These are phyloP conservation scores for Talaromyces atroroseus DNA, from an alignment of 2,329 filamentous ascomycete genomes.

Conservation along the genomic window DNA sequence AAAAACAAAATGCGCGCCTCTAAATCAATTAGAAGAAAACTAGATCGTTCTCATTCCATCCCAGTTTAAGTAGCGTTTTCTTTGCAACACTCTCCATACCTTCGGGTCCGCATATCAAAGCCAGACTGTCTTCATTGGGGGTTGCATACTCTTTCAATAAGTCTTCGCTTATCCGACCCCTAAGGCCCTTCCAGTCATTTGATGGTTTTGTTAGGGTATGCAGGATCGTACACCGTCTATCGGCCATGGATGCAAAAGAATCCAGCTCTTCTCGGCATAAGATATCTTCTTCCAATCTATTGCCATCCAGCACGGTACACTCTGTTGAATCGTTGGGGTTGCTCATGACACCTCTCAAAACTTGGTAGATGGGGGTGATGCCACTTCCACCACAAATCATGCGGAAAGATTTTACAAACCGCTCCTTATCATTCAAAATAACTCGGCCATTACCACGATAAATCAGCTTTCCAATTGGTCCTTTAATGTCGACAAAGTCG, in stretches of 20 bases:
- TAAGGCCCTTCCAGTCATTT: conserved; percentile 61
- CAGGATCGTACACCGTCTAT: conserved; percentile 55
- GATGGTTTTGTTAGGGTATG: conserved; percentile 64
- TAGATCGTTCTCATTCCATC: conserved; percentile 68
- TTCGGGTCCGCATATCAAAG: conserved; percentile 74
- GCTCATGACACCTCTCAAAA: conserved; percentile 66
- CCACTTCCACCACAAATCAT: conserved; percentile 90
- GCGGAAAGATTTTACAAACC: conserved; percentile 61
- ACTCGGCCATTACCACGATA: conserved; percentile 66
- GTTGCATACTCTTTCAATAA: conserved; percentile 56
- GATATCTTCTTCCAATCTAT: conserved; percentile 74
- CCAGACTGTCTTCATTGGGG: conserved; percentile 52
- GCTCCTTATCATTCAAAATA: conserved; percentile 51
- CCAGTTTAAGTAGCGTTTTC: conserved; percentile 53
- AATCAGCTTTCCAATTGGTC: conserved; percentile 78
- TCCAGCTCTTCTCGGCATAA: conserved; percentile 71
- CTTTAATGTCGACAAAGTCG: conserved; percentile 75
- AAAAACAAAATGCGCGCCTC: background rate
- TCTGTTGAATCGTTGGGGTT: conserved; percentile 58
- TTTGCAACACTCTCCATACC: conserved; percentile 65
- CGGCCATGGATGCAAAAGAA: conserved; percentile 49
- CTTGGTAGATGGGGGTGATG: conserved; percentile 86
- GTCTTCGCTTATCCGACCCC: conserved; percentile 60
- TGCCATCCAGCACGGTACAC: conserved; percentile 74
- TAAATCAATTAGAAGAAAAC: conserved; percentile 60